These are phyloP conservation scores for Mayamaea pseudoterrestris DNA, from an alignment of 108 stramenopile species.

Conservation along the genomic window DNA sequence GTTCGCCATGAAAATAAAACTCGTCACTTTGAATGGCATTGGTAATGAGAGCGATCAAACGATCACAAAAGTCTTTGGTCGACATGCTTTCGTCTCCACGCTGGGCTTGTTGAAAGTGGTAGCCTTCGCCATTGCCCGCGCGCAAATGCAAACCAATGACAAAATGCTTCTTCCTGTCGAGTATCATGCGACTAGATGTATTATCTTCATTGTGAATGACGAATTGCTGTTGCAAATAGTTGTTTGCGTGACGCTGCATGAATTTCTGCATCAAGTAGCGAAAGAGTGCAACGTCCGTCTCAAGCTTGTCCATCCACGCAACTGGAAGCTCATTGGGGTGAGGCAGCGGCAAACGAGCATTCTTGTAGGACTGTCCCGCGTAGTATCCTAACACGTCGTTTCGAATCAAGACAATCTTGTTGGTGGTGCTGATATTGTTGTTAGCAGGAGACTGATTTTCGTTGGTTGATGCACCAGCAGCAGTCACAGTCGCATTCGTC, in stretches of 20 bases:
- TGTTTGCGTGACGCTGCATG: background rate
- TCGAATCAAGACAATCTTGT: constrained; percentile 18
- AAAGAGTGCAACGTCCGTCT: constrained; percentile 23
- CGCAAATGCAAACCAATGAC: constrained; percentile 53
- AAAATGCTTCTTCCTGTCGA: constrained; percentile 15
- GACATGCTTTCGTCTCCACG: constrained; percentile 11
- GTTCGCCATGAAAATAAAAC: background rate
- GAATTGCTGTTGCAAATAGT: background rate
- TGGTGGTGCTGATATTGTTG: background rate
- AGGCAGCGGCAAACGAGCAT: constrained; percentile 11
- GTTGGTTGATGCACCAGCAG: too few relatives aligned
- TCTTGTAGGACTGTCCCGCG: constrained; percentile 29
- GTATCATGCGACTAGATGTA: constrained; percentile 6
- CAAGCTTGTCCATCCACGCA: constrained; percentile 11
- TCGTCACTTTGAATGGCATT: background rate
- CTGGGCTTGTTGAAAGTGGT: constrained; percentile 19
- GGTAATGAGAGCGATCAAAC: constrained; percentile 5
- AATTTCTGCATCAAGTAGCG: constrained; percentile 15
- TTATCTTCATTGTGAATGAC: constrained; percentile 7
- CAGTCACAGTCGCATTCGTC: too few relatives aligned
- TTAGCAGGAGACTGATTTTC: too few relatives aligned
- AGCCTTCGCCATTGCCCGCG: constrained; percentile 40
- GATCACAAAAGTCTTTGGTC: constrained; percentile 8
- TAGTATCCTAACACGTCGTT: constrained; percentile 42
- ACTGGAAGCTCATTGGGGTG: background rate